phyloP scores from a whole-genome alignment of 345 rosid species.

The Durio zibethinus region DNA sequence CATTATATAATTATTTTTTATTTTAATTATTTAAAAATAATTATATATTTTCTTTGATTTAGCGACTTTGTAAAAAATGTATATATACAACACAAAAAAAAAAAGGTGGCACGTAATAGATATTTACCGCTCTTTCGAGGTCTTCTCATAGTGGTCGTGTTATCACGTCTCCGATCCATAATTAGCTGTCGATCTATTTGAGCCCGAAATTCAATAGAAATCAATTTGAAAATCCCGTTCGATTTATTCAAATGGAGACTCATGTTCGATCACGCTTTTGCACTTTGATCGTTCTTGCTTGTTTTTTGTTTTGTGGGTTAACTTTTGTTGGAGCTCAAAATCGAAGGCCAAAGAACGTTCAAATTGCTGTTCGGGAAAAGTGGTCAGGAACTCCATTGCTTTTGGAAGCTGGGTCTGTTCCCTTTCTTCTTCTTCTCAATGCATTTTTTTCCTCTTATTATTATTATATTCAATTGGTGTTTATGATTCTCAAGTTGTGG shows the following conservation, averaged over 20 bases:
- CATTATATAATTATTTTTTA: too few species aligned
- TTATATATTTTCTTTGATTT: too few species aligned
- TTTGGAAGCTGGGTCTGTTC: conserved; percentile 84
- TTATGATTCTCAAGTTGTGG: neutral
- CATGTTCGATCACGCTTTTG: conserved; percentile 55
- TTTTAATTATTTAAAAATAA: too few species aligned
- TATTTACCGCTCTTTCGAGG: too few species aligned
- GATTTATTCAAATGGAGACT: conserved; percentile 32
- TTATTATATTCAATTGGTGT: neutral
- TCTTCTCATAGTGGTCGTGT: too few species aligned
- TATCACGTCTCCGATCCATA: neutral
- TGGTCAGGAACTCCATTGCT: conserved; percentile 97
- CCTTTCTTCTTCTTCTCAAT: neutral
- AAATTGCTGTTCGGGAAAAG: conserved; percentile 81
- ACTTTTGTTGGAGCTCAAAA: conserved; percentile 43
- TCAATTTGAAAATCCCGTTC: neutral
- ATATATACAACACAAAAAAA: too few species aligned
- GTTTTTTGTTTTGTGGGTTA: conserved; percentile 31
- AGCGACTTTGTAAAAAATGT: too few species aligned
- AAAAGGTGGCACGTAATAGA: too few species aligned
- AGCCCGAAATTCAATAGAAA: neutral
- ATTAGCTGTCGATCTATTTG: conserved; percentile 9
- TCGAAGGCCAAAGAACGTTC: conserved; percentile 80
- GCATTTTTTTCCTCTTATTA: neutral
- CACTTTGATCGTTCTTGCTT: conserved; percentile 34